phyloP scores from a whole-genome alignment of 441 rosid species.

The Aquilaria agallochum region DNA sequence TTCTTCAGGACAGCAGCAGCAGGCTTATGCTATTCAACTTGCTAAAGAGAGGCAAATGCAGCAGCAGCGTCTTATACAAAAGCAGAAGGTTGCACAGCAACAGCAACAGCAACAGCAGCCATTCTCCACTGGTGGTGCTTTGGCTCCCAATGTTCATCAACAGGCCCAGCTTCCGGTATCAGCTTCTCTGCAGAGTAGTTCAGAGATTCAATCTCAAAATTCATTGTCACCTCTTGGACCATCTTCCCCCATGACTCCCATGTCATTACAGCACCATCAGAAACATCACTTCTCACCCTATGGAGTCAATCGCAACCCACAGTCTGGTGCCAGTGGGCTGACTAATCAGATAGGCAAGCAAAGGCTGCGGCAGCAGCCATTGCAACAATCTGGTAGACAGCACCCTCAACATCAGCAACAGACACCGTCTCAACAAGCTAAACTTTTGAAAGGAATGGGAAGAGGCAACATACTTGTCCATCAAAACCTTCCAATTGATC shows the following conservation, averaged over 20 bases:
- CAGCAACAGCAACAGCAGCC: conserved; percentile 50
- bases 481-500: conserved; percentile 64
- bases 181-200: conserved; percentile 58
- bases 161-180: conserved; percentile 71
- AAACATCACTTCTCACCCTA: conserved; percentile 67
- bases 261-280: conserved; percentile 59
- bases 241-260: conserved; percentile 60
- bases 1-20: conserved; percentile 60
- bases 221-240: conserved; percentile 45
- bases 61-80: conserved; percentile 73
- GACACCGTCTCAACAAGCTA: conserved; percentile 66
- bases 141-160: conserved; percentile 60
- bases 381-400: conserved; percentile 80
- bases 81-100: conserved; percentile 31
- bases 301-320: conserved; percentile 56
- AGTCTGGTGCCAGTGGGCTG: conserved; percentile 48
- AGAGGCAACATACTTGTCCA: conserved; percentile 71
- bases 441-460: conserved; percentile 71
- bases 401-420: conserved; percentile 81
- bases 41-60: conserved; percentile 81
- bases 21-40: conserved; percentile 60
- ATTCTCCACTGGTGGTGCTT: conserved; percentile 52
- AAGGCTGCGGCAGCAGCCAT: conserved; percentile 59
- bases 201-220: conserved; percentile 67
- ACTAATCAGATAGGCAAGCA: conserved; percentile 86